These are phyloP conservation scores for Didymella lethalis DNA, from an alignment of 2,329 filamentous ascomycete genomes.

Conservation along the genomic window DNA sequence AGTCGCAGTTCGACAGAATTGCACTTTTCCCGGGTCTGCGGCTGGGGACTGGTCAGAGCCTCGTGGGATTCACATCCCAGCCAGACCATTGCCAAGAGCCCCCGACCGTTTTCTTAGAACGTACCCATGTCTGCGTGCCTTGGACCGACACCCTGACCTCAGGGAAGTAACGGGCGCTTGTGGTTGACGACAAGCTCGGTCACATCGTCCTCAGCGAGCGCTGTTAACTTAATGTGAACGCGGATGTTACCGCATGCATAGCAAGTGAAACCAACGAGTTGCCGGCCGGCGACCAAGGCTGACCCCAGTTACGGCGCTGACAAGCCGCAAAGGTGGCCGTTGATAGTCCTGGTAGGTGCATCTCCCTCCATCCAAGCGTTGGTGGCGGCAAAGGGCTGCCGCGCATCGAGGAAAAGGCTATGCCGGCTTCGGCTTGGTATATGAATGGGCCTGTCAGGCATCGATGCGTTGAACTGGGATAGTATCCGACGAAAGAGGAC, in stretches of 20 bases:
- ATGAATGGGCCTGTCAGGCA: slow-evolving; percentile 36
- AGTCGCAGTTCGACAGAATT: slow-evolving; percentile 38
- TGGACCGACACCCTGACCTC: slow-evolving; percentile 38
- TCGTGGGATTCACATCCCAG: slow-evolving; percentile 49
- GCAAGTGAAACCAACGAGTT: slow-evolving; percentile 3
- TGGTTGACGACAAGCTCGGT: slow-evolving; percentile 19
- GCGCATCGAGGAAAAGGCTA: slow-evolving; percentile 35
- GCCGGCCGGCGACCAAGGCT: slow-evolving; percentile 17
- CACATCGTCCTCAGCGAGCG: slow-evolving; percentile 7
- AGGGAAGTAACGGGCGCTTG: slow-evolving; percentile 33
- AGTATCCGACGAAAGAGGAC: slow-evolving; percentile 30
- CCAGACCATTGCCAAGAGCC: slow-evolving; percentile 44
- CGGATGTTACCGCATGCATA: slow-evolving; percentile 19
- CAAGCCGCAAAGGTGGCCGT: slow-evolving; percentile 26
- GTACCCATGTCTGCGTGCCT: slow-evolving; percentile 39
- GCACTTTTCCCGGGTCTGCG: slow-evolving; percentile 48
- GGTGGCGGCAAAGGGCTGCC: slow-evolving; percentile 39
- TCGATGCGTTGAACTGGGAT: slow-evolving; percentile 26
- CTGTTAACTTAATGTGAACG: slow-evolving; percentile 13
- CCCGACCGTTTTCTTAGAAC: slow-evolving; percentile 48
- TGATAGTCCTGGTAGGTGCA: slow-evolving; percentile 28
- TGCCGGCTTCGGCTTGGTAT: slow-evolving; percentile 36
- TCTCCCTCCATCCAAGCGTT: slow-evolving; percentile 36
- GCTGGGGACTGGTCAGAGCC: slow-evolving; percentile 49
- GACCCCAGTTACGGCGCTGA: slow-evolving; percentile 23